Conservation (phyloP, 345 rosid genomes). For the Ailanthus altissimus region DNA sequence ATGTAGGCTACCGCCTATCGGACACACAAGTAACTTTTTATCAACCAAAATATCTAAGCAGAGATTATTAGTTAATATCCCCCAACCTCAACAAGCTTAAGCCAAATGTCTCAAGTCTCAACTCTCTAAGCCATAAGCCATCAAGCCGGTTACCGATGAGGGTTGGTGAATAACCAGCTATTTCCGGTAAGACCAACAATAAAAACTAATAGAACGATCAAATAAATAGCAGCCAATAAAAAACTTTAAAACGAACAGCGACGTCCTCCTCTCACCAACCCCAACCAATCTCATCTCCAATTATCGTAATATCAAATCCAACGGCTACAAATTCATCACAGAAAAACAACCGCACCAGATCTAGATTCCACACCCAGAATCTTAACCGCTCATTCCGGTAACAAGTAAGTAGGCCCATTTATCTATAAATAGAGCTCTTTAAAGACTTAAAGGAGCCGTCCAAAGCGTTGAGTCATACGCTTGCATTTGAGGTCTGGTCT, state of each 20-base stretch:
- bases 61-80: no score
- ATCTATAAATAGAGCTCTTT: slow-evolving; percentile 29
- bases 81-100: no score
- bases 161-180: slow-evolving; percentile 45
- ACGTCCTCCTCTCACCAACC: slow-evolving; percentile 43
- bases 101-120: no score
- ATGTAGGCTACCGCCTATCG: no score
- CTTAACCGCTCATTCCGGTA: slow-evolving; percentile 22
- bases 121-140: slow-evolving; percentile 11
- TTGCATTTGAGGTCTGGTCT: slow-evolving; percentile 20
- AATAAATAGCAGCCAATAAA: not conserved
- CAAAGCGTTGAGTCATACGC: slow-evolving; percentile 13
- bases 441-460: not conserved
- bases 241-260: not conserved
- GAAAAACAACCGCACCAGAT: not conserved
- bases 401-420: slow-evolving; percentile 13
- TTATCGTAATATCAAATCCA: slow-evolving; percentile 23
- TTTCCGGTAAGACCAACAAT: slow-evolving; percentile 1
- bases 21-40: not conserved
- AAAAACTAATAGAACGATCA: not conserved
- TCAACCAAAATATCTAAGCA: no score
- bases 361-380: slow-evolving; percentile 20
- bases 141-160: slow-evolving; percentile 31
- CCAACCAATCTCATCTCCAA: not conserved
- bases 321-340: slow-evolving; percentile 24